Conservation (phyloP, 148 eudicot species). For the Dysphania ambrosioides region DNA sequence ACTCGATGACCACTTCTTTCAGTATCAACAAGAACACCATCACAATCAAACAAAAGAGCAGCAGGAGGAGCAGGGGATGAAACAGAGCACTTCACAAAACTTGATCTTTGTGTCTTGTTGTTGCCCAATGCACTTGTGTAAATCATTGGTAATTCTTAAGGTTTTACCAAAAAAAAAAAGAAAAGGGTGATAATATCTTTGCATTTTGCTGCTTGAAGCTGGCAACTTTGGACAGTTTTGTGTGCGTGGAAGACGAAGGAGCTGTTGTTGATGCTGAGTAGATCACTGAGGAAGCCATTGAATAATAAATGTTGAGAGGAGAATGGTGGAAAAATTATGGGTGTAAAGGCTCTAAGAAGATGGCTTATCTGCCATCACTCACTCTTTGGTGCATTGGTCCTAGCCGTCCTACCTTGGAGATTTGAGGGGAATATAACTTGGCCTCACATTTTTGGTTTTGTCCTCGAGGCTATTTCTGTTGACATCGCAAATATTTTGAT, state of each 20-base stretch:
- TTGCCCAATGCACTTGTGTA: neutral
- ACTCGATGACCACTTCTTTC: slow-evolving; percentile 94
- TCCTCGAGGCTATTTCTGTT: neutral
- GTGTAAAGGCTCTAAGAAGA: neutral
- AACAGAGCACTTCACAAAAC: slow-evolving; percentile 35
- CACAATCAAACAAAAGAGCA: slow-evolving; percentile 92
- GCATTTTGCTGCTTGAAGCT: slow-evolving; percentile 4
- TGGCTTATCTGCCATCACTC: slow-evolving; percentile 23
- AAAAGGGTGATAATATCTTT: slow-evolving; percentile 16
- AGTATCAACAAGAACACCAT: slow-evolving; percentile 95
- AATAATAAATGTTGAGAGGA: neutral
- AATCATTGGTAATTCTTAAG: slow-evolving; percentile 1
- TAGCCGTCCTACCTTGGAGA: slow-evolving; percentile 7
- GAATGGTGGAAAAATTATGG: neutral
- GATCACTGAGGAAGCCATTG: slow-evolving; percentile 42
- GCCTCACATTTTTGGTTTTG: neutral
- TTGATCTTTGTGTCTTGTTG: slow-evolving; percentile 7
- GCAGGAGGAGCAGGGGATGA: slow-evolving; percentile 55
- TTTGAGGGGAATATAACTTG: neutral
- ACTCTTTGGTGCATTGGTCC: slow-evolving; percentile 24
- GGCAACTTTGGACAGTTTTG: slow-evolving; percentile 11
- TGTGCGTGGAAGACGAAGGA: slow-evolving; percentile 20
- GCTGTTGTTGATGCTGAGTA: slow-evolving; percentile 29
- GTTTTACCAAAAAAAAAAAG: slow-evolving; percentile 25
- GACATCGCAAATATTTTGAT: neutral